phyloP scores from a whole-genome alignment of 495 filamentous ascomycete genomes.

The Hamigera avellanea region DNA sequence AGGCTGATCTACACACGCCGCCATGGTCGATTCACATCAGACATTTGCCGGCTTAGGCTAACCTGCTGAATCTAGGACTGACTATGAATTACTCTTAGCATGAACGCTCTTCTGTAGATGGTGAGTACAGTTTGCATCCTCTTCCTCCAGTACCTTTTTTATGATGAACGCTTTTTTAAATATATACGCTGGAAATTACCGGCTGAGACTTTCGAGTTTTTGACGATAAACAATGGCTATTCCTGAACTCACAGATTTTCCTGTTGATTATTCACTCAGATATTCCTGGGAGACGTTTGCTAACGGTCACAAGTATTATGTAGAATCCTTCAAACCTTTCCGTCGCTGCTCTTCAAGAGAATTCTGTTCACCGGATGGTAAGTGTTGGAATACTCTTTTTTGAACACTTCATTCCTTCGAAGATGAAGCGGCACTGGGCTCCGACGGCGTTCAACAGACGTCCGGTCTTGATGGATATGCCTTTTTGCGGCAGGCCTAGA shows the following conservation, averaged over 20 bases:
- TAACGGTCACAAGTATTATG: conserved; percentile 18
- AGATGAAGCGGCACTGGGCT: conserved; percentile 99
- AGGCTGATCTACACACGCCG: conserved; percentile 63
- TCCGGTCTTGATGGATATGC: conserved; percentile 73
- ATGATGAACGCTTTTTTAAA: conserved; percentile 75
- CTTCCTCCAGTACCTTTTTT: conserved; percentile 4
- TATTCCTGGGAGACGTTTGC: conserved; percentile 5
- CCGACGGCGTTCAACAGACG: conserved; percentile 54
- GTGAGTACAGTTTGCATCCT: conserved; percentile 14
- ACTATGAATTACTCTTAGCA: conserved; percentile 1
- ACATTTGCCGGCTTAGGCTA: conserved; percentile 1
- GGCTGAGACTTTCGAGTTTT: conserved; percentile 68
- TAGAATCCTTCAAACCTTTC: not conserved
- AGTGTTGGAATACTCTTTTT: conserved; percentile 7
- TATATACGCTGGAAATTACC: conserved; percentile 99
- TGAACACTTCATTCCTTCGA: conserved; percentile 20
- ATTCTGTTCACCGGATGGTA: conserved; percentile 13
- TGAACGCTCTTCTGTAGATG: conserved; percentile 4
- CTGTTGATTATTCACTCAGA: conserved; percentile 1
- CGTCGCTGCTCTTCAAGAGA: too few relatives aligned
- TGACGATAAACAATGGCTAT: conserved; percentile 87
- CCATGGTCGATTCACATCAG: conserved; percentile 7
- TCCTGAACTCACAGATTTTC: conserved; percentile 52
- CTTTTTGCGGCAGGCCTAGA: conserved; percentile 99
- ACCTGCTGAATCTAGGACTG: conserved; percentile 7